Evolutionary conservation across 305 asterid species (phyloP).

Genomic region (Coffea humblotiana): DNA sequence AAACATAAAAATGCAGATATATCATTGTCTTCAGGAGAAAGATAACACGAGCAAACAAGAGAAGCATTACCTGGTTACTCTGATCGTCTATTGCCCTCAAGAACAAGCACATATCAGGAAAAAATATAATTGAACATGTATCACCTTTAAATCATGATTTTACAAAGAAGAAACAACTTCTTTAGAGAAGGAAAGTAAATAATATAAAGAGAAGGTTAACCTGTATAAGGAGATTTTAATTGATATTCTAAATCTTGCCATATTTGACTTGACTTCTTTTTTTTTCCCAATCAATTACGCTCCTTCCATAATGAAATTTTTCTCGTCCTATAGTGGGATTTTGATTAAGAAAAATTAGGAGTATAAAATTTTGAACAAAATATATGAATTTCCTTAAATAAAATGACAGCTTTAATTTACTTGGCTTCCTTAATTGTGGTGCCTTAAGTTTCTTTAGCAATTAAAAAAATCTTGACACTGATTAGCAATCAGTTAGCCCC

Average conservation of each 20-base stretch:
- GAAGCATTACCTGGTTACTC: not conserved
- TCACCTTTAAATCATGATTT: not conserved
- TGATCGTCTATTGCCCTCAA: not conserved
- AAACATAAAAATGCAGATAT: not conserved
- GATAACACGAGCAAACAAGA: too few relatives aligned
- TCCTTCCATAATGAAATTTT: not conserved
- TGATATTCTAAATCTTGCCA: not conserved
- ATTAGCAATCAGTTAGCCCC: not conserved
- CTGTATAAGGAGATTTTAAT: not conserved
- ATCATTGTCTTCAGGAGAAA: too few relatives aligned
- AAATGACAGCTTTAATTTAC: not conserved
- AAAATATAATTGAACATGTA: not conserved
- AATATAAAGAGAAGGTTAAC: not conserved
- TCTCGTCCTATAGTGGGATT: not conserved
- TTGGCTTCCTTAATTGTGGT: not conserved
- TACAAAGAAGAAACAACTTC: not conserved
- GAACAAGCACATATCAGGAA: constrained; percentile 1
- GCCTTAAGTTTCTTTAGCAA: not conserved
- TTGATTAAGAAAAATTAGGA: not conserved
- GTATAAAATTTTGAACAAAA: not conserved
- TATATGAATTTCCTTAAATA: not conserved
- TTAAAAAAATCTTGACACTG: not conserved
- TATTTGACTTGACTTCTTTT: not conserved
- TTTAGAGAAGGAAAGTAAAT: not conserved
- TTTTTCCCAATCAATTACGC: not conserved